Conservation (phyloP, 306 rosid species). For the Casuarina glauca region DNA sequence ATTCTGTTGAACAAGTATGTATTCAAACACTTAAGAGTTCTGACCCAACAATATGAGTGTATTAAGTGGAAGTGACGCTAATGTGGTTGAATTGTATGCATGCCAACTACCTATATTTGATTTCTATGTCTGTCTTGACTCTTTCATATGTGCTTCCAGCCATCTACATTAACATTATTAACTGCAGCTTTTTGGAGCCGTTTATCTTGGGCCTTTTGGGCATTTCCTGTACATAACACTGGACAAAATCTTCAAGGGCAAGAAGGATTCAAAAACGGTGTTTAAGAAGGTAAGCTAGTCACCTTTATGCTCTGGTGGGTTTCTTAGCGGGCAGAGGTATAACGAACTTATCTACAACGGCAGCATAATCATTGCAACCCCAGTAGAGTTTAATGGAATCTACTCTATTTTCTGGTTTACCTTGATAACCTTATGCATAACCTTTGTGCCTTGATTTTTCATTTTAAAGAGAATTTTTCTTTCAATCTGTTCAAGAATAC, state of each 20-base stretch:
- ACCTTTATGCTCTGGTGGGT: slow-evolving; percentile 15
- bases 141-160: background rate
- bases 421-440: slow-evolving; percentile 4
- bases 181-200: slow-evolving; percentile 84
- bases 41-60: background rate
- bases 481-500: background rate
- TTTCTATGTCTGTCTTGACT: background rate
- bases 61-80: background rate
- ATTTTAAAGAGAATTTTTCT: slow-evolving; percentile 5
- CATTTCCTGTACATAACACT: slow-evolving; percentile 67
- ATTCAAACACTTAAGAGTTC: background rate
- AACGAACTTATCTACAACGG: background rate
- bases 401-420: background rate
- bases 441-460: slow-evolving; percentile 6
- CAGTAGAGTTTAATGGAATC: background rate
- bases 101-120: background rate
- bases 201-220: slow-evolving; percentile 92
- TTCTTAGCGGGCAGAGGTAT: background rate
- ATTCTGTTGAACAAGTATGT: background rate
- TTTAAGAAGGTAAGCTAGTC: slow-evolving; percentile 70
- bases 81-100: background rate
- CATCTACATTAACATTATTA: background rate
- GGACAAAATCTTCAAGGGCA: slow-evolving; percentile 90
- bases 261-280: slow-evolving; percentile 83
- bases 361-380: background rate